A percentile compares a stretch with the other conserved stretches of the same genome.
Evolutionary conservation across 2,329 filamentous ascomycete genomes (phyloP).

Genomic region (Dendryphion nanum): DNA sequence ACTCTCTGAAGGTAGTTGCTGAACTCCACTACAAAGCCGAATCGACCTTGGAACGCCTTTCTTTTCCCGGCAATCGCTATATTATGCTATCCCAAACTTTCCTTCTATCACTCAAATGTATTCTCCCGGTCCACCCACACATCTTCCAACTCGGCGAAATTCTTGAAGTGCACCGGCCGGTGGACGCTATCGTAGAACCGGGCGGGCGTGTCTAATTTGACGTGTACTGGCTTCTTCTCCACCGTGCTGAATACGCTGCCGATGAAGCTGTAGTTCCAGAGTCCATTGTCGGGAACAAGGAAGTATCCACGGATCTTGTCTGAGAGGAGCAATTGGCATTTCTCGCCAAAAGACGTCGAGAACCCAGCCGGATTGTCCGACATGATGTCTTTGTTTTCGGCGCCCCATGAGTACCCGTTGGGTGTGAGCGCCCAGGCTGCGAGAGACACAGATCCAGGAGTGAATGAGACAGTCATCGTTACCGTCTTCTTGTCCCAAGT

Average conservation of each 20-base stretch:
- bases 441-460: constrained; percentile 91
- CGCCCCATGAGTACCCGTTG: constrained; percentile 93
- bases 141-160: constrained; percentile 95
- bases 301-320: constrained; percentile 96
- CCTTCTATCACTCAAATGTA: constrained; percentile 73
- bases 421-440: constrained; percentile 92
- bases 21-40: too few species aligned
- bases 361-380: constrained; percentile 96
- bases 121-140: constrained; percentile 92
- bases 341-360: constrained; percentile 86
- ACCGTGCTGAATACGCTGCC: constrained; percentile 81
- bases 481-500: constrained; percentile 87
- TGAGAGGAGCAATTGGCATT: constrained; percentile 88
- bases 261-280: constrained; percentile 99
- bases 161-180: constrained; percentile 91
- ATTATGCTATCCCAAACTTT: too few species aligned
- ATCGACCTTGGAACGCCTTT: too few species aligned
- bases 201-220: constrained; percentile 86
- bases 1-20: too few species aligned
- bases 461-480: constrained; percentile 94
- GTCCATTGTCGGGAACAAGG: constrained; percentile 82
- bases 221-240: constrained; percentile 87
- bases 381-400: constrained; percentile 87
- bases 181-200: constrained; percentile 92
- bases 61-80: too few species aligned